A percentile compares a stretch with the other conserved stretches of the same genome.
Conservation (phyloP, 768 basidiomycete genomes). For the Suillus plorans region DNA sequence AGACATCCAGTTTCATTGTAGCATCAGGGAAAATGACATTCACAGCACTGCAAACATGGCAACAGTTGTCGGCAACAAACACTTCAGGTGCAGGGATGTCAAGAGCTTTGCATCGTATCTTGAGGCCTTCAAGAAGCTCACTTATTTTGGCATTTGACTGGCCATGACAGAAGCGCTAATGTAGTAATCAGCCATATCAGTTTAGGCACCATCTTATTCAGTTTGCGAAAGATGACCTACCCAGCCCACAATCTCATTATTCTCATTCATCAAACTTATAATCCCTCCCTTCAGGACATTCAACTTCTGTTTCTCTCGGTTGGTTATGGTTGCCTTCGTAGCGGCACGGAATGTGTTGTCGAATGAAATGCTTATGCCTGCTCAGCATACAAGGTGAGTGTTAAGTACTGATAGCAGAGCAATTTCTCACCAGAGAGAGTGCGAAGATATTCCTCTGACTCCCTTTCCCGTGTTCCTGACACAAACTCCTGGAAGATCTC, state of each 20-base stretch:
- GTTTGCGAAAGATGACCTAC: conserved; percentile 10
- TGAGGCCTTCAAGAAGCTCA: conserved; percentile 16
- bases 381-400: neutral
- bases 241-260: conserved; percentile 14
- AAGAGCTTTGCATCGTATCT: conserved; percentile 9
- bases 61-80: conserved; percentile 22
- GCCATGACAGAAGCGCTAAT: conserved; percentile 15
- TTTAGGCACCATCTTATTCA: no score
- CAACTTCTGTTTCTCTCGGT: neutral
- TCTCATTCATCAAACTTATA: conserved; percentile 17
- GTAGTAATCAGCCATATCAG: neutral
- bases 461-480: neutral
- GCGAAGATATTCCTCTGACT: conserved; percentile 2
- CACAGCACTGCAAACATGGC: conserved; percentile 13
- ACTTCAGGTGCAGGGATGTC: conserved; percentile 12
- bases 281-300: conserved; percentile 15
- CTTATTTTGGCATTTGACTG: conserved; percentile 15
- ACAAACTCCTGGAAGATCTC: conserved; percentile 18
- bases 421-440: neutral
- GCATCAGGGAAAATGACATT: conserved; percentile 6
- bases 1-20: conserved; percentile 15
- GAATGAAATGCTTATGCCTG: conserved; percentile 12
- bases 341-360: conserved; percentile 19
- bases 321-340: conserved; percentile 13
- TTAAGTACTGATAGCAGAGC: neutral